These are phyloP conservation scores for Astrothelium subdiscretum DNA, from an alignment of 495 filamentous ascomycete species.

Conservation along the genomic window DNA sequence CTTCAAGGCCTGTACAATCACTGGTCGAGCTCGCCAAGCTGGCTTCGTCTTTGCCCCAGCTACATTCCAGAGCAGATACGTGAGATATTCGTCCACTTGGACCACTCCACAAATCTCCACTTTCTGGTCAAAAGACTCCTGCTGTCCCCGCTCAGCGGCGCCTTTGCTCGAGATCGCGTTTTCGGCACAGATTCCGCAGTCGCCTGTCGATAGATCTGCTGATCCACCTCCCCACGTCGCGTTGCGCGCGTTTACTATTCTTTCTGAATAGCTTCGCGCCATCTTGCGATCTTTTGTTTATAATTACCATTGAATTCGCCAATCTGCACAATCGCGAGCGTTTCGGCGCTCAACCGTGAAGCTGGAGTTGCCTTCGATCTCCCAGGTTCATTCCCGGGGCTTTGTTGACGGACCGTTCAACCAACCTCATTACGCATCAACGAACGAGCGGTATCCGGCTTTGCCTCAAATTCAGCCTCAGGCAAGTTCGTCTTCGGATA, in stretches of 20 bases:
- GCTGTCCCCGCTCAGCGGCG: background rate
- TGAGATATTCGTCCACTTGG: background rate
- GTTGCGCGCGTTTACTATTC: background rate
- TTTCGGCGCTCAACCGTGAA: conserved; percentile 55
- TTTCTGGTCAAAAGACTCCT: background rate
- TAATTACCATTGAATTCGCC: background rate
- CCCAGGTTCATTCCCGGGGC: conserved; percentile 84
- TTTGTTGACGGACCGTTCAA: conserved; percentile 68
- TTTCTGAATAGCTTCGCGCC: background rate
- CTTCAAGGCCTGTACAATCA: background rate
- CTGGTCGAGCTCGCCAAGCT: background rate
- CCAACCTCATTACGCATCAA: conserved; percentile 57
- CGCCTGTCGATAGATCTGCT: conserved; percentile 19
- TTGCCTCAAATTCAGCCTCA: conserved; percentile 58
- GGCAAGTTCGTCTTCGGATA: conserved; percentile 42
- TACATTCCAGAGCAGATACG: conserved; percentile 17
- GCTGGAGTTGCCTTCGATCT: conserved; percentile 94
- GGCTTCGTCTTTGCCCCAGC: background rate
- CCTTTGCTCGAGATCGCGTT: background rate
- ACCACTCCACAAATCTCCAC: background rate
- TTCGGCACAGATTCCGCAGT: conserved; percentile 22
- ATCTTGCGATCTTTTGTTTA: background rate
- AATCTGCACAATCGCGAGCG: background rate
- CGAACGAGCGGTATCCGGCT: conserved; percentile 67
- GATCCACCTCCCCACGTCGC: background rate